Evolutionary conservation across 2,329 filamentous ascomycete genomes (phyloP).

Genomic region (Fusarium pseudonygamai): DNA sequence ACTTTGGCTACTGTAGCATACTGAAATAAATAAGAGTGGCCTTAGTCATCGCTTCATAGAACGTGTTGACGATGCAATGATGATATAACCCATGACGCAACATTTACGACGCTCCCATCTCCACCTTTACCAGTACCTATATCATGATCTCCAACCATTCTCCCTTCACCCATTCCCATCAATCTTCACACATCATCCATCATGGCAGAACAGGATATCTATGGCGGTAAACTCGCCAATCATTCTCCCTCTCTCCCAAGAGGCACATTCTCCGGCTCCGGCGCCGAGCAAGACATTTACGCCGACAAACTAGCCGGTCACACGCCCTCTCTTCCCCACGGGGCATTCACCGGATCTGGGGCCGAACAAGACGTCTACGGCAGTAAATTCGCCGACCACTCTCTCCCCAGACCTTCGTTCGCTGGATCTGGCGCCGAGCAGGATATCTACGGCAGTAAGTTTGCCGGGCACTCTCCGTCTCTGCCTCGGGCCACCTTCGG

Average conservation of each 20-base stretch:
- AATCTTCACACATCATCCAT: not conserved
- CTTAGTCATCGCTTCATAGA: not conserved
- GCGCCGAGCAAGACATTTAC: slow-evolving; percentile 10
- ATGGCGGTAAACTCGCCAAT: not conserved
- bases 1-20: not conserved
- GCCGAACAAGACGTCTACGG: slow-evolving; percentile 9
- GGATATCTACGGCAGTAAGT: not conserved
- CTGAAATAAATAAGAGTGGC: accelerated
- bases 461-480: not conserved
- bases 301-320: not conserved
- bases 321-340: not conserved
- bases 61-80: slow-evolving; percentile 10
- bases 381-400: not conserved
- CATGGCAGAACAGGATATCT: slow-evolving; percentile 17
- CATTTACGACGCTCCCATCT: slow-evolving; percentile 8
- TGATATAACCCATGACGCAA: slow-evolving; percentile 29
- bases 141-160: slow-evolving; percentile 4
- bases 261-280: not conserved
- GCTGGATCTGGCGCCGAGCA: slow-evolving; percentile 3
- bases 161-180: accelerated
- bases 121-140: not conserved
- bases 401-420: not conserved
- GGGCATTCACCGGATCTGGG: not conserved
- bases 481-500: not conserved
- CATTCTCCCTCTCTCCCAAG: not conserved